Percentiles rank a stretch among this genome's conserved stretches.
Conservation (phyloP, 108 stramenopile species). For the Nitzschia palea region DNA sequence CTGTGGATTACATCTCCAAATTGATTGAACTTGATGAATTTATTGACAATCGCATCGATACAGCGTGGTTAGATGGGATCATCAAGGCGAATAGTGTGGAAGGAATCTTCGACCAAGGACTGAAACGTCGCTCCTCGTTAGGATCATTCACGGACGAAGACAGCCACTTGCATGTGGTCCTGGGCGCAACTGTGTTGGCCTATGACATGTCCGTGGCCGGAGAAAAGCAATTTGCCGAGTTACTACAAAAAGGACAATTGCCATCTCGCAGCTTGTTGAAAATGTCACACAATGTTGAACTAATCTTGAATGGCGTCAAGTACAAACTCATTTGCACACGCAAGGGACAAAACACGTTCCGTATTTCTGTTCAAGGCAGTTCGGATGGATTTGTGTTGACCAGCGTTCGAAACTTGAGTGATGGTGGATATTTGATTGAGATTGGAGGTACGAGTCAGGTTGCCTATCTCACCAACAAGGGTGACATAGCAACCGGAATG, state of each 20-base stretch:
- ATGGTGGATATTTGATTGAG: constrained; percentile 95
- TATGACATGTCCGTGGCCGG: constrained; percentile 58
- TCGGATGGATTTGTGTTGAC: constrained; percentile 52
- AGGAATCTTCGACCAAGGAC: constrained; percentile 11
- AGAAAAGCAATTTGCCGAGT: constrained; percentile 72
- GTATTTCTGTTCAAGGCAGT: constrained; percentile 44
- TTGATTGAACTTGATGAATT: constrained; percentile 95
- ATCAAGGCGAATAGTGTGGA: constrained; percentile 70
- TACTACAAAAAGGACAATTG: constrained; percentile 88
- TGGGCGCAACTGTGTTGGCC: constrained; percentile 80
- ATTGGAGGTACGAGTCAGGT: constrained; percentile 90
- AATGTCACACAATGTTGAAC: constrained; percentile 79
- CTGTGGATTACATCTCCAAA: constrained; percentile 97
- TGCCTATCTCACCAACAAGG: constrained; percentile 84
- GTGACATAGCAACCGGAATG: constrained; percentile 79
- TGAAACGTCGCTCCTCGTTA: constrained; percentile 21
- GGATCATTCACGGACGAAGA: constrained; percentile 29
- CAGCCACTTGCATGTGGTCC: constrained; percentile 61
- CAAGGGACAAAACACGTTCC: constrained; percentile 68
- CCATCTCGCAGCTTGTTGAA: constrained; percentile 80
- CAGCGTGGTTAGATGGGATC: constrained; percentile 98
- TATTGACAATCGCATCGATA: constrained; percentile 92
- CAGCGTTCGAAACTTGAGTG: constrained; percentile 89
- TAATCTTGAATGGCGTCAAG: constrained; percentile 93
- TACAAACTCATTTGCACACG: constrained; percentile 83